Base-by-base conservation (phyloP, 148 eudicot genomes). In the Spergularia bocconei region DNA sequence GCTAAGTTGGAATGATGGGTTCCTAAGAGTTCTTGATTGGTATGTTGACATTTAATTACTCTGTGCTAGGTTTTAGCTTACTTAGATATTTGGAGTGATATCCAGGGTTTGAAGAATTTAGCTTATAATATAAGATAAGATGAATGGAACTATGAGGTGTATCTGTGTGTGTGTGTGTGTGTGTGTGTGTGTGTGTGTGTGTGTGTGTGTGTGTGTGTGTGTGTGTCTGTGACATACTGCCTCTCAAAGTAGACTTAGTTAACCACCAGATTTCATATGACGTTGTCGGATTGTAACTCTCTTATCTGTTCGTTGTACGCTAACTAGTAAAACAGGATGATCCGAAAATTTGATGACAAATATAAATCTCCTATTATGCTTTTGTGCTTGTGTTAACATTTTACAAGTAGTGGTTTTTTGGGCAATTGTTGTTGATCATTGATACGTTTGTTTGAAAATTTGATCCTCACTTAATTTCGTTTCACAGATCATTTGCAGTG, bases 401-500 rank as follows among this genome's bases (percentile, higher is more conserved):
- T 29, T 29, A 29, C 36, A 29, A 29, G 36, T 29, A 29, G 36
- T 29, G 36, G 36, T 29, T 29, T 29, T 29, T 29, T 29, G 36
- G 2, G 36, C 36, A 29, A 2, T 29, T 29, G 36, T 29, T 29
- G 36, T 29, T 29, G 36, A 29, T 29, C 36, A 29, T 29, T 29
- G 36, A 29, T 29, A 29, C 3, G 1, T 2, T 29, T 29, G 3
- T 29, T 29, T 29, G 36, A 29, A 29, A n/a, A n/a, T 48, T 13
- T 36, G 29, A 38, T 21, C 16, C 13, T 79, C 53, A 6, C 25
- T 54, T 4, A 44, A 54, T 19, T 15, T 58, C 59, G 51, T 72
- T 41, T 53, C 23, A 39, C 60, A 79, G 81, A 36, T 44, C 39
- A 39, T 72, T 66, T 51, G 10, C 13, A 29, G 50, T 63, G 41